A percentile compares a stretch with the other conserved stretches of the same genome.
phyloP scores from a whole-genome alignment of 225 moss, liverwort and hornwort species.

The Sphagnum tenellum region DNA sequence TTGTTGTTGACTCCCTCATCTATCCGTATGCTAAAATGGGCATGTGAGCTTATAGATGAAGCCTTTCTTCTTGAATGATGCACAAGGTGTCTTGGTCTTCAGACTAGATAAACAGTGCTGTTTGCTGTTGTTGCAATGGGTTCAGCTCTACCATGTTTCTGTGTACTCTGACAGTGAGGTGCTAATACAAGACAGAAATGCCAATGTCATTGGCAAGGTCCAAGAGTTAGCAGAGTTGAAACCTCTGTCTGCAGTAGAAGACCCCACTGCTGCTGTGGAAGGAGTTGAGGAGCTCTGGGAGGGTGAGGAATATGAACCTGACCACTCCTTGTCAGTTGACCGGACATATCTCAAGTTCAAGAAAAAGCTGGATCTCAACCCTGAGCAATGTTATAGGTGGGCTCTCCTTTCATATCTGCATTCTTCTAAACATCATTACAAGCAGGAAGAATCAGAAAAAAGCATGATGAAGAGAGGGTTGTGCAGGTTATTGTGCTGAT shows the following conservation, averaged over 20 bases:
- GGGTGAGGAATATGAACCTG: too few species aligned
- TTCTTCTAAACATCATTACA: too few species aligned
- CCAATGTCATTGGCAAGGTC: conserved; percentile 16
- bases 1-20: too few species aligned
- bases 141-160: too few species aligned
- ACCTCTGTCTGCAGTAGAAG: conserved; percentile 35
- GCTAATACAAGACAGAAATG: conserved; percentile 33
- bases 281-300: conserved; percentile 74
- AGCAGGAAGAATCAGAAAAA: too few species aligned
- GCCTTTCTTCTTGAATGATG: too few species aligned
- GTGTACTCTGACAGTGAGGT: conserved; percentile 67
- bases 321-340: conserved; percentile 60
- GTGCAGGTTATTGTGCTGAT: background rate
- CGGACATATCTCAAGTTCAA: conserved; percentile 84
- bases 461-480: too few species aligned
- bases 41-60: too few species aligned
- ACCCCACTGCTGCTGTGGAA: conserved; percentile 38
- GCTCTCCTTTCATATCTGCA: too few species aligned
- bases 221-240: conserved; percentile 21
- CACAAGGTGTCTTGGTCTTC: too few species aligned
- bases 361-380: conserved; percentile 66
- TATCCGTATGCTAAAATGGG: background rate
- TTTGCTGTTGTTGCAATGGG: too few species aligned
- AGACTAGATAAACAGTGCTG: too few species aligned
- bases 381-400: conserved; percentile 86